Evolutionary conservation across 768 basidiomycete species (phyloP).

Genomic region (Exsudoporus frostii): DNA sequence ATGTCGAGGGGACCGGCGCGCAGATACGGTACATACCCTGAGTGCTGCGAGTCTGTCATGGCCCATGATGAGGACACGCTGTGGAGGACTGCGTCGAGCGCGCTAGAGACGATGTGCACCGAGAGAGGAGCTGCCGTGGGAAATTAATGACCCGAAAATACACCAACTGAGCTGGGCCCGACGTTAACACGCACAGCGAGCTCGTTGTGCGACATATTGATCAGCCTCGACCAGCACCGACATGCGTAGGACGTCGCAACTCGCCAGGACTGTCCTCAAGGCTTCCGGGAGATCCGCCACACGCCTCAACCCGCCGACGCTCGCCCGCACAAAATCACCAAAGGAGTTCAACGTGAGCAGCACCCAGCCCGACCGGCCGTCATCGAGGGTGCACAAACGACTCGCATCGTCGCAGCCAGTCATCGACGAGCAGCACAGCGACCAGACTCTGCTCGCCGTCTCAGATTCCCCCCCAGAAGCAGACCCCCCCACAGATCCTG

Average conservation of each 20-base stretch:
- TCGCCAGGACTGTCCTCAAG: constrained; percentile 74
- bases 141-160: constrained; percentile 3
- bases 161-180: not conserved
- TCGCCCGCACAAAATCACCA: constrained; percentile 23
- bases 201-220: constrained; percentile 41
- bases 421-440: constrained; percentile 14
- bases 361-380: constrained; percentile 5
- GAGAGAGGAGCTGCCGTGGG: constrained; percentile 8
- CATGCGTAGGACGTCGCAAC: constrained; percentile 60
- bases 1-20: constrained; percentile 37
- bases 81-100: not conserved
- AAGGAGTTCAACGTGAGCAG: constrained; percentile 16
- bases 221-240: constrained; percentile 42
- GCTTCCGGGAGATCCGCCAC: constrained; percentile 7
- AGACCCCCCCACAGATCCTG: constrained; percentile 17
- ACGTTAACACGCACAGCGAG: constrained; percentile 1
- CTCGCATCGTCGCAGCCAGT: constrained; percentile 23
- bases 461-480: constrained; percentile 27
- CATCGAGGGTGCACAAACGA: constrained; percentile 22
- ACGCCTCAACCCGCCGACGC: constrained; percentile 2
- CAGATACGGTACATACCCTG: constrained; percentile 59
- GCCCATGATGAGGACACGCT: constrained; percentile 42
- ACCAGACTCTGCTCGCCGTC: constrained; percentile 1
- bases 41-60: constrained; percentile 78
- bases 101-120: not conserved